A percentile compares a stretch with the other conserved stretches of the same genome.
Conservation (phyloP, 1,139 yeast genomes). For the Ogataea hybrid region DNA sequence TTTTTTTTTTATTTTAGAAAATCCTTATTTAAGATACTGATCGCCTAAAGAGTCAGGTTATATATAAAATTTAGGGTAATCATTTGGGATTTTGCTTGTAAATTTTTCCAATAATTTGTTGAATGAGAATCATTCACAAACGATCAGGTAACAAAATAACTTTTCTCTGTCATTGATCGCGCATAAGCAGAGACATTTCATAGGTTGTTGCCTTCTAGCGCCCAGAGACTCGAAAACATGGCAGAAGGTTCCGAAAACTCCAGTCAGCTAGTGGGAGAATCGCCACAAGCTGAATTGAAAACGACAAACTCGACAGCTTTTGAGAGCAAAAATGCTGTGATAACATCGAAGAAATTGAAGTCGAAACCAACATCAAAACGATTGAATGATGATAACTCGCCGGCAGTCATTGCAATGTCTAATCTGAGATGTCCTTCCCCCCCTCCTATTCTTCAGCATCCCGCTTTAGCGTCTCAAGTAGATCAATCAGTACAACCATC, state of each 20-base stretch:
- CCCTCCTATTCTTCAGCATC: constrained; percentile 56
- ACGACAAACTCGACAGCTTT: constrained; percentile 16
- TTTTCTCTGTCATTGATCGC: neutral
- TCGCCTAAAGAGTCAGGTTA: no score
- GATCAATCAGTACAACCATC: no score
- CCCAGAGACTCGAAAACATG: constrained; percentile 1
- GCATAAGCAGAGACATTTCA: constrained; percentile 4
- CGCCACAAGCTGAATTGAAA: neutral
- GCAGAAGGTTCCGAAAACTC: constrained; percentile 1
- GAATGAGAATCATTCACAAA: no score
- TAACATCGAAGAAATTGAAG: constrained; percentile 18
- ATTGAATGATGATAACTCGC: constrained; percentile 24
- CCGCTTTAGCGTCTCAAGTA: neutral
- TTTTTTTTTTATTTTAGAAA: no score
- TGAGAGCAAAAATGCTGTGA: constrained; percentile 16
- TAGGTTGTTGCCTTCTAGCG: constrained; percentile 1
- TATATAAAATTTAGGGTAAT: no score
- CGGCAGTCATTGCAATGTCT: constrained; percentile 49
- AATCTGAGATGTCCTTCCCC: constrained; percentile 65
- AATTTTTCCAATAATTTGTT: no score
- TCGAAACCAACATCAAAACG: constrained; percentile 3
- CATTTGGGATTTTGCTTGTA: no score
- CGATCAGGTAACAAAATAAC: no score
- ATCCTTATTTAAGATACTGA: no score
- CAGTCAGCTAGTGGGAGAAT: neutral